These are phyloP conservation scores for Thamnidium elegans DNA, from an alignment of 192 early-diverging fungal genomes.

Conservation along the genomic window DNA sequence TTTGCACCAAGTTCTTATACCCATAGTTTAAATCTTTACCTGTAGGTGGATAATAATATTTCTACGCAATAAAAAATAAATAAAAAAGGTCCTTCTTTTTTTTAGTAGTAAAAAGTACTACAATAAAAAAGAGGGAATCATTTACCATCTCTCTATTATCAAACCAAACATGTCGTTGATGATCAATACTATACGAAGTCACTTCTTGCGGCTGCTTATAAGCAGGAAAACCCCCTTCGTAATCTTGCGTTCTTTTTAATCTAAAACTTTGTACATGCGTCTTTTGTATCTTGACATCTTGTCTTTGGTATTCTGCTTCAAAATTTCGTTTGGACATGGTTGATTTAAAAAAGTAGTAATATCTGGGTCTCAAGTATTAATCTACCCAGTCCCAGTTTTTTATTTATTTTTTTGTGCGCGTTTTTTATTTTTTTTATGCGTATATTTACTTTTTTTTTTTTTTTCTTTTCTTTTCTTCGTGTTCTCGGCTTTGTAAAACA, in stretches of 20 bases:
- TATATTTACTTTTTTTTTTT: too few species aligned
- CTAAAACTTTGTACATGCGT: too few species aligned
- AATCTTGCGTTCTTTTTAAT: constrained; percentile 12
- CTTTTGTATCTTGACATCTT: too few species aligned
- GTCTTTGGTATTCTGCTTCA: too few species aligned
- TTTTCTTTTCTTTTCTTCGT: too few species aligned
- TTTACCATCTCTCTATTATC: constrained; percentile 58
- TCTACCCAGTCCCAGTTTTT: too few species aligned
- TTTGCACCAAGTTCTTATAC: constrained; percentile 64
- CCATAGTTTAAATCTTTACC: constrained; percentile 60
- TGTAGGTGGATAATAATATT: constrained; percentile 54
- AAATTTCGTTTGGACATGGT: too few species aligned
- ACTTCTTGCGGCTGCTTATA: constrained; percentile 66
- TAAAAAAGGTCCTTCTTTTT: neutral
- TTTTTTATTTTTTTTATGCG: too few species aligned
- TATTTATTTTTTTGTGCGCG: too few species aligned
- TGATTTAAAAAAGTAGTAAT: too few species aligned
- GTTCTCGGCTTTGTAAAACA: too few species aligned
- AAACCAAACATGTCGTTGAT: constrained; percentile 53
- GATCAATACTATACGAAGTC: constrained; percentile 62
- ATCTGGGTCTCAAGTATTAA: too few species aligned
- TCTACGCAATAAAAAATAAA: constrained; percentile 31
- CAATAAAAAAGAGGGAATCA: neutral
- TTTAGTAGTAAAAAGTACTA: neutral
- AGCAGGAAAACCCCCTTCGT: constrained; percentile 39